These are phyloP conservation scores for Periconia macrospinosa DNA, from an alignment of 2,329 filamentous ascomycete species.

Conservation along the genomic window DNA sequence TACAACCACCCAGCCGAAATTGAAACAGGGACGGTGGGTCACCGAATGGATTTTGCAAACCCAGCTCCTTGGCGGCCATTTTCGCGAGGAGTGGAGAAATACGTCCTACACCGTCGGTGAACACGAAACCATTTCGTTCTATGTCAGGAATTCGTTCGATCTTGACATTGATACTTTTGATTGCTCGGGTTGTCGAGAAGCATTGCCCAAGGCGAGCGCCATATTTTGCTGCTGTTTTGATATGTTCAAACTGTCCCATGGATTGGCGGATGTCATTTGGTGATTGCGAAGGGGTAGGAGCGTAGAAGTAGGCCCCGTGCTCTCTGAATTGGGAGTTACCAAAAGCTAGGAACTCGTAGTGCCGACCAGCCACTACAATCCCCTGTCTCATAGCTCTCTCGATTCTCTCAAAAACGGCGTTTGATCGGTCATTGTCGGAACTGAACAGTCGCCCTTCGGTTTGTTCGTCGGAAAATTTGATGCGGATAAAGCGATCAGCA, in stretches of 20 bases:
- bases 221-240: conserved; percentile 83
- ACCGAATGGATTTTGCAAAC: conserved; percentile 55
- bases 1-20: conserved; percentile 89
- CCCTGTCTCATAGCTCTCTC: conserved; percentile 73
- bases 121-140: conserved; percentile 67
- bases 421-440: conserved; percentile 36
- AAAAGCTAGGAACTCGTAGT: conserved; percentile 89
- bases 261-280: conserved; percentile 77
- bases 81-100: conserved; percentile 79
- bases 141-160: conserved; percentile 69
- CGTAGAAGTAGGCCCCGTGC: conserved; percentile 91
- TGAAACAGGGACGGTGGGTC: conserved; percentile 80
- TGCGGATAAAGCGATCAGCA: conserved; percentile 80
- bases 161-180: conserved; percentile 64
- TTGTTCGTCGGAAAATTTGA: conserved; percentile 87
- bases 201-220: conserved; percentile 90
- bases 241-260: conserved; percentile 85
- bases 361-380: conserved; percentile 77
- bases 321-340: conserved; percentile 95
- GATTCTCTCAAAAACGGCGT: conserved; percentile 73
- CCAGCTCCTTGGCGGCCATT: conserved; percentile 72
- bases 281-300: conserved; percentile 65
- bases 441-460: conserved; percentile 46
- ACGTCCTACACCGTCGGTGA: conserved; percentile 91
- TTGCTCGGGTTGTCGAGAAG: conserved; percentile 86